A percentile compares a stretch with the other conserved stretches of the same genome.
These are phyloP conservation scores for Pythium pyrilobum DNA, from an alignment of 352 stramenopile genomes.

Conservation along the genomic window DNA sequence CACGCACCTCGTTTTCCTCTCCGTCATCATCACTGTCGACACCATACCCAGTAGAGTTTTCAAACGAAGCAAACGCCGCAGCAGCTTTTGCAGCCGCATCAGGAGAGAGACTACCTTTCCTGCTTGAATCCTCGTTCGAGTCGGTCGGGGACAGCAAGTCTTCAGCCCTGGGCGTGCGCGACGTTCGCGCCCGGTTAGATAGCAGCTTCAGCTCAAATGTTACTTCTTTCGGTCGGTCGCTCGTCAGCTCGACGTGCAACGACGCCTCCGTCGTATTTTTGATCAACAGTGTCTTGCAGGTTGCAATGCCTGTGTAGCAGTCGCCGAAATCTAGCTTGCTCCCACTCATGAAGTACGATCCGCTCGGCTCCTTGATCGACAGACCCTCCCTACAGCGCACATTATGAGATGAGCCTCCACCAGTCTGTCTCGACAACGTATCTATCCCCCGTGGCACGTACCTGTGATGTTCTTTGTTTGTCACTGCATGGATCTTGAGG, in stretches of 20 bases:
- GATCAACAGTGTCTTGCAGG: conserved; percentile 76
- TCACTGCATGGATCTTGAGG: conserved; percentile 82
- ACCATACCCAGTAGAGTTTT: conserved; percentile 39
- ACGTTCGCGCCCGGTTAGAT: conserved; percentile 63
- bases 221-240: conserved; percentile 84
- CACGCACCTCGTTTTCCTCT: conserved; percentile 76
- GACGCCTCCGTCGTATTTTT: conserved; percentile 82
- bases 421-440: too few relatives aligned
- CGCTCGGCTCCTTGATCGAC: conserved; percentile 80
- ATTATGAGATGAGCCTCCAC: background rate
- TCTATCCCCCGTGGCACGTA: too few relatives aligned
- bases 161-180: conserved; percentile 46
- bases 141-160: conserved; percentile 67
- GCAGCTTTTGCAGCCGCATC: conserved; percentile 43
- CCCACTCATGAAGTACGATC: conserved; percentile 82
- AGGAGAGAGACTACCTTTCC: conserved; percentile 63
- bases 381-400: conserved; percentile 60
- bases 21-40: conserved; percentile 81
- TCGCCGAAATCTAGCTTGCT: conserved; percentile 87
- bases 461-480: conserved; percentile 87
- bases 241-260: conserved; percentile 81
- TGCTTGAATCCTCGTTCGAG: conserved; percentile 67
- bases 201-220: conserved; percentile 85
- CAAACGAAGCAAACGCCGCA: conserved; percentile 51
- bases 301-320: conserved; percentile 80